These are phyloP conservation scores for Asparagopsis taxiformis DNA, from an alignment of 31 red algal species.

Conservation along the genomic window DNA sequence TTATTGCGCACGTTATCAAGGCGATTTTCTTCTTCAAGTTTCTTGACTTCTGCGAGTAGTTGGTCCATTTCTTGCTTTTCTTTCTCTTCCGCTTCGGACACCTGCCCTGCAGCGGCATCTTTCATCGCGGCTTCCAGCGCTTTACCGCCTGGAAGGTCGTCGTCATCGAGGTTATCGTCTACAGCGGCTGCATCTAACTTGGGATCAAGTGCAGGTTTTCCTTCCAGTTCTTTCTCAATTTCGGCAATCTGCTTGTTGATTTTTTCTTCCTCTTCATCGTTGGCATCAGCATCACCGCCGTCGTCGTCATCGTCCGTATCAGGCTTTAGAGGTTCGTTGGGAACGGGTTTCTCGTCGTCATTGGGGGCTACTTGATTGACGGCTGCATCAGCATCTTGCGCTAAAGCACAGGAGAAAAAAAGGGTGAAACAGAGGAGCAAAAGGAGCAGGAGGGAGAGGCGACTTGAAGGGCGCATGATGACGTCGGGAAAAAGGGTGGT, in stretches of 20 bases:
- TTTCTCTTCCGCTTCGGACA: neutral
- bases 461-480: too few species aligned
- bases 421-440: too few species aligned
- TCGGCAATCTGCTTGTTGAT: conserved; percentile 15
- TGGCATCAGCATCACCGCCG: neutral
- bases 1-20: neutral
- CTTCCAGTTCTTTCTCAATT: conserved; percentile 18
- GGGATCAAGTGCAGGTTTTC: too few species aligned
- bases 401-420: too few species aligned
- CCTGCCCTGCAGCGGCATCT: neutral
- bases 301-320: neutral
- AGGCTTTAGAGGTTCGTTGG: neutral
- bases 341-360: too few species aligned
- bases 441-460: too few species aligned
- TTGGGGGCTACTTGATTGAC: too few species aligned
- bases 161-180: conserved; percentile 21
- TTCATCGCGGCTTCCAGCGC: neutral
- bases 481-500: too few species aligned
- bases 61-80: neutral
- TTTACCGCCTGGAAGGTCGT: neutral
- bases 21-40: neutral
- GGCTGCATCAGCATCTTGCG: too few species aligned
- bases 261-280: conserved; percentile 5
- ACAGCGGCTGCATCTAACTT: too few species aligned
- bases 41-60: neutral